phyloP scores from a whole-genome alignment of 345 rosid genomes.

The Salix arbutifolia region DNA sequence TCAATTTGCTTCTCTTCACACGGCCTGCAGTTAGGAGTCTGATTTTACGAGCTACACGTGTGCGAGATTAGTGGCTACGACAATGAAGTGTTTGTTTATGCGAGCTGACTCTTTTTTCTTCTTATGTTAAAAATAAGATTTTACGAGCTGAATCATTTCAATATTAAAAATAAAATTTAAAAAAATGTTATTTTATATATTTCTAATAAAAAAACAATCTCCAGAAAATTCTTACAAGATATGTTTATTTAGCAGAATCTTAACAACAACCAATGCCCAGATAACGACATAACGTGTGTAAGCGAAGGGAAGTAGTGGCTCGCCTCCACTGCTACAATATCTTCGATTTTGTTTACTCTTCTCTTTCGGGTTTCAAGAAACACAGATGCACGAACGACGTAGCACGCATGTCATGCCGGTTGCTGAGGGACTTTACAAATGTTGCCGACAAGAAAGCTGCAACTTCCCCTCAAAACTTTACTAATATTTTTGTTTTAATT shows the following conservation, averaged over 20 bases:
- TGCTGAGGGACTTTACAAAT: background rate
- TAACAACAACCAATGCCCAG: background rate
- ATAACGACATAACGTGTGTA: background rate
- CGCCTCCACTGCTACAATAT: background rate
- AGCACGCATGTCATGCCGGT: background rate
- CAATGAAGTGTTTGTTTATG: background rate
- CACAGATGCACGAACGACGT: background rate
- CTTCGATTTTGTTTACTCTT: background rate
- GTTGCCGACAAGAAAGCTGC: background rate
- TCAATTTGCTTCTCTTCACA: background rate
- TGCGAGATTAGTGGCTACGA: background rate
- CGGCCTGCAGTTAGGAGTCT: background rate
- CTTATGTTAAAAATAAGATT: too few relatives aligned
- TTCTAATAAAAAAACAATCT: too few relatives aligned
- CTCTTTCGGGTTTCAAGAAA: background rate
- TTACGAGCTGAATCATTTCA: too few relatives aligned
- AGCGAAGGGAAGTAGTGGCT: background rate
- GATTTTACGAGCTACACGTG: background rate
- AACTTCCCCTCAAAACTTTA: background rate
- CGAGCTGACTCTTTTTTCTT: too few relatives aligned
- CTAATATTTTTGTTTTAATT: background rate
- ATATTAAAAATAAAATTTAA: too few relatives aligned
- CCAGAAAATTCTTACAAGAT: too few relatives aligned
- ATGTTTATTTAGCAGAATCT: background rate
- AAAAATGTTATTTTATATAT: too few relatives aligned